Conservation (phyloP, 139 green algal genomes). For the Picochlorum sp. region DNA sequence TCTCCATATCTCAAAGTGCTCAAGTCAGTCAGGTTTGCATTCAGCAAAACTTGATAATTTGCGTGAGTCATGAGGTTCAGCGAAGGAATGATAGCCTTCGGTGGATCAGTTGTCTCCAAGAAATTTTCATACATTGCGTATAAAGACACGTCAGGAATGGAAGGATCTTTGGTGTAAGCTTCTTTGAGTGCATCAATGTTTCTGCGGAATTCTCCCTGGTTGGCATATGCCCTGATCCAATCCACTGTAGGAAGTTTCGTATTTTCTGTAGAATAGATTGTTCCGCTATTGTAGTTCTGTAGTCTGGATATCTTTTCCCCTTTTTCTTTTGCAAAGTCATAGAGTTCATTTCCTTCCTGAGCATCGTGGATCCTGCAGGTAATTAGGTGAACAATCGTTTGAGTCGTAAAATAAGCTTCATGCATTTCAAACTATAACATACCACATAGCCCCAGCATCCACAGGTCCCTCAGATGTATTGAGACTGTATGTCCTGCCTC, state of each 20-base stretch:
- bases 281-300: slow-evolving; percentile 6
- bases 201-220: neutral
- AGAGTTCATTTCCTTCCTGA: slow-evolving; percentile 24
- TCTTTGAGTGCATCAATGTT: neutral
- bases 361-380: slow-evolving; percentile 23
- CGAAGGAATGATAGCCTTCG: neutral
- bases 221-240: neutral
- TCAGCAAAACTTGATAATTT: slow-evolving; percentile 25
- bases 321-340: slow-evolving; percentile 6
- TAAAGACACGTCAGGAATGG: slow-evolving; percentile 1
- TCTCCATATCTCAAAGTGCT: slow-evolving; percentile 20
- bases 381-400: no score
- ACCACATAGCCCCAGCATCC: slow-evolving; percentile 36
- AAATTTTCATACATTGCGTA: slow-evolving; percentile 13
- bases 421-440: no score
- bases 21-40: slow-evolving; percentile 25
- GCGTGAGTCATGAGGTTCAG: slow-evolving; percentile 21
- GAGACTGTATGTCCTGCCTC: slow-evolving; percentile 49
- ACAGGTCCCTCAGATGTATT: slow-evolving; percentile 30
- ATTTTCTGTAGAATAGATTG: slow-evolving; percentile 11
- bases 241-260: neutral
- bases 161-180: neutral
- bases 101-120: neutral
- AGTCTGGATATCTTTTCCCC: neutral
- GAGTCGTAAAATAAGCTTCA: no score